A percentile compares a stretch with the other conserved stretches of the same genome.
These are phyloP conservation scores for Pseudocercospora fijiensis DNA, from an alignment of 2,329 filamentous ascomycete genomes.

Conservation along the genomic window DNA sequence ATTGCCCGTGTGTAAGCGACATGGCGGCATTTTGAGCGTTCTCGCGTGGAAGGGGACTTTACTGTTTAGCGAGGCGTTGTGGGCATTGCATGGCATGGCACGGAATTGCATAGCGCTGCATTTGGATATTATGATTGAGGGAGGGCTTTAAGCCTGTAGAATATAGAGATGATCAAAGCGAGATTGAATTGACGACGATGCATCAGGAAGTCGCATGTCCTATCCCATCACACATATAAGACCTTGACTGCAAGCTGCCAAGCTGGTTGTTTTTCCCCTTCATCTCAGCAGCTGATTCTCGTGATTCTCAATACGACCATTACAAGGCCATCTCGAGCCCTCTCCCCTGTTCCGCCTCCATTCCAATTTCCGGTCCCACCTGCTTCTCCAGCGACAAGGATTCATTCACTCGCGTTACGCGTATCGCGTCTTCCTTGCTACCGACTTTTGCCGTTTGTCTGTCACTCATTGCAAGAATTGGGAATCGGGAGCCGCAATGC, in stretches of 20 bases:
- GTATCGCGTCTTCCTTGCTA: background rate
- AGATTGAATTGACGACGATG: background rate
- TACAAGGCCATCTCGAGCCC: too few relatives aligned
- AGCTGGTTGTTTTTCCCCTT: too few relatives aligned
- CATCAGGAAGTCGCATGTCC: too few relatives aligned
- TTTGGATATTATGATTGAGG: conserved; percentile 3
- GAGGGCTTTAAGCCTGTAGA: background rate
- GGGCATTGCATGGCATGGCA: background rate
- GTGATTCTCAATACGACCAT: too few relatives aligned
- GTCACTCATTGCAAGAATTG: background rate
- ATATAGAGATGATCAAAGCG: background rate
- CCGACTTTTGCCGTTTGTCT: background rate
- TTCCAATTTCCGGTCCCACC: too few relatives aligned
- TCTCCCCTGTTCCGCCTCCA: too few relatives aligned
- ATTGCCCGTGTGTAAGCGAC: background rate
- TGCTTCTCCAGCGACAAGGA: too few relatives aligned
- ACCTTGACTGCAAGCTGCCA: too few relatives aligned
- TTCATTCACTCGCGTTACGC: too few relatives aligned
- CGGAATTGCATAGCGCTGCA: background rate
- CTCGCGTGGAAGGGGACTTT: background rate
- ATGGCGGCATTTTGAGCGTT: conserved; percentile 3
- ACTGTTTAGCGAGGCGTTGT: conserved; percentile 11
- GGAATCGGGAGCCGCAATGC: background rate
- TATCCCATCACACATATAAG: too few relatives aligned
- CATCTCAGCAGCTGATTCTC: too few relatives aligned